Evolutionary conservation across 345 rosid genomes (phyloP).

Genomic region (Cochlearia excelsa): DNA sequence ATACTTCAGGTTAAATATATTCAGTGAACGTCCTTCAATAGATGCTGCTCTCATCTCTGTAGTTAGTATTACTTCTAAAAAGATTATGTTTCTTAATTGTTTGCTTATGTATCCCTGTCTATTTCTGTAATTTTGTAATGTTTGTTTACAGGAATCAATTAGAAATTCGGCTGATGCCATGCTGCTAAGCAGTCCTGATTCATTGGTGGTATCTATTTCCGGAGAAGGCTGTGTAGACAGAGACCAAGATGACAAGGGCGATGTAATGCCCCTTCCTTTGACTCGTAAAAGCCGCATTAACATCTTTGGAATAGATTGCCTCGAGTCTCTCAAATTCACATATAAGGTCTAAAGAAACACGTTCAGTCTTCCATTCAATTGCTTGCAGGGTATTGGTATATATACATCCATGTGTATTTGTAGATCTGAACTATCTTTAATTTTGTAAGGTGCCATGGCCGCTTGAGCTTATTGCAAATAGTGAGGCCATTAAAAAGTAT

Average conservation of each 20-base stretch:
- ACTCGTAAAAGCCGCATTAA: conserved; percentile 47
- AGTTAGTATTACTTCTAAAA: background rate
- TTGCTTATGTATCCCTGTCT: conserved; percentile 15
- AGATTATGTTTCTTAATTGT: conserved; percentile 1
- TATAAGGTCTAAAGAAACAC: conserved; percentile 58
- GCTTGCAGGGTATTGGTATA: conserved; percentile 16
- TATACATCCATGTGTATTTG: conserved; percentile 17
- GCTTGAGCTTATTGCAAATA: conserved; percentile 87
- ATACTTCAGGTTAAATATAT: conserved; percentile 66
- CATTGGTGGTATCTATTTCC: conserved; percentile 68
- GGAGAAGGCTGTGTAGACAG: conserved; percentile 46
- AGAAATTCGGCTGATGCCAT: conserved; percentile 88
- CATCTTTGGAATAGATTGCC: conserved; percentile 72
- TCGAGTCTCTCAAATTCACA: conserved; percentile 72
- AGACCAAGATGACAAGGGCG: conserved; percentile 60
- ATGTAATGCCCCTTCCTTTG: conserved; percentile 40
- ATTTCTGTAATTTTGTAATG: conserved; percentile 21
- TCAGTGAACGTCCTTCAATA: conserved; percentile 12
- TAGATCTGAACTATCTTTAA: background rate
- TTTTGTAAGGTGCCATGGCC: conserved; percentile 90
- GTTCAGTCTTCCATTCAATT: conserved; percentile 21
- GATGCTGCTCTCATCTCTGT: conserved; percentile 8
- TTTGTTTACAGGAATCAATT: conserved; percentile 73
- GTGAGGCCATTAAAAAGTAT: conserved; percentile 88
- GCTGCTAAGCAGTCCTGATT: conserved; percentile 76